A percentile compares a stretch with the other conserved stretches of the same genome.
phyloP scores from a whole-genome alignment of 306 rosid genomes.

The Carpinus fangiana region DNA sequence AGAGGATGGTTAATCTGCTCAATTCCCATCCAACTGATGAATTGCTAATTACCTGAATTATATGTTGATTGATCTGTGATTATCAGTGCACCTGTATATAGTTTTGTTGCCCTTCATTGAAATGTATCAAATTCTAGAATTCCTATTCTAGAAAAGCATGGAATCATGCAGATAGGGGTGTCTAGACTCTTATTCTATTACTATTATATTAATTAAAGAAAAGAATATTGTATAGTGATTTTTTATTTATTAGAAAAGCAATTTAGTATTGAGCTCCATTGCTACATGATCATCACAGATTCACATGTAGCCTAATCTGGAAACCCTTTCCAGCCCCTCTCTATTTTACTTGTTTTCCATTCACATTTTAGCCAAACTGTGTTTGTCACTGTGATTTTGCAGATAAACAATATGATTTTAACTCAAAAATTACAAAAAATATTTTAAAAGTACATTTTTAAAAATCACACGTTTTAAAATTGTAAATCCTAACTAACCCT shows the following conservation, averaged over 20 bases:
- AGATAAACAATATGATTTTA: too few species aligned
- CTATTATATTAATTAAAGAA: conserved; percentile 40
- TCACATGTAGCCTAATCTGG: background rate
- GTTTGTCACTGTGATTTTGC: too few species aligned
- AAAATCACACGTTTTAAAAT: too few species aligned
- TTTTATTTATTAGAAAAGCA: background rate
- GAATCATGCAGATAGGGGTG: conserved; percentile 19
- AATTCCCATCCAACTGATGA: background rate
- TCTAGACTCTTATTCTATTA: conserved; percentile 7
- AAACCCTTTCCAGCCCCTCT: conserved; percentile 16
- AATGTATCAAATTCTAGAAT: background rate
- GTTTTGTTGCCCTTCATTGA: background rate
- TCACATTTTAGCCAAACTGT: background rate
- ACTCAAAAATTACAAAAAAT: too few species aligned
- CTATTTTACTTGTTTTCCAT: background rate
- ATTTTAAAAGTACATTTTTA: too few species aligned
- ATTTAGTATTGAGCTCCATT: background rate
- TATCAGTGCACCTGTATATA: too few species aligned
- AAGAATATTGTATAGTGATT: conserved; percentile 32
- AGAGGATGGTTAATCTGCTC: too few species aligned
- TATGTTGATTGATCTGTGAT: background rate
- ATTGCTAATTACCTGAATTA: too few species aligned
- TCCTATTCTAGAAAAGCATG: conserved; percentile 16
- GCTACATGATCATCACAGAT: background rate
- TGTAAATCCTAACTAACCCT: too few species aligned